Evolutionary conservation across 164 flowering plant genomes (phyloP), one percentile per base, ranked within the genome.

Genomic region (Echeveria elegans): DNA sequence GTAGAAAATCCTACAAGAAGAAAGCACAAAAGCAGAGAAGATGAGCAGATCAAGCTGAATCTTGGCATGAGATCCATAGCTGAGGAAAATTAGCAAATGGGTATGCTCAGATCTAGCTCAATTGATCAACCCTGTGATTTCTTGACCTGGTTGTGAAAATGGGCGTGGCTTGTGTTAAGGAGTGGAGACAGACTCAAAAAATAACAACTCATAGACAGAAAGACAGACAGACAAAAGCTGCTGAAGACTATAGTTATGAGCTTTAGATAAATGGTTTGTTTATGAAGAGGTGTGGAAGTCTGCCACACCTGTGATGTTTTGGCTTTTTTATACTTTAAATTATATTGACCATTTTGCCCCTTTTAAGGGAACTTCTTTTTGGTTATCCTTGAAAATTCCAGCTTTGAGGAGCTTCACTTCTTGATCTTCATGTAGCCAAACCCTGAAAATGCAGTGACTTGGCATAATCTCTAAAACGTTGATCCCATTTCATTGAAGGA

Each of bases 41-140:
- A 56, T 56, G 61, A 56, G 32, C 14, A 56, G 61, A 28, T 9
- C 21, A 56, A 28, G 32, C 19, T 56, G 61, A 56, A 56, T 56
- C 61, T 56, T 12, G 29, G 21, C 2, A 26, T 56, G 31, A 28
- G 61, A 12, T 28, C 32, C 61, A 56, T 56, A 19, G 61, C 21
- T 28, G 61, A 24, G 34, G 61, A 28, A 56, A 56, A 4, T 12
- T 56, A 30, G 59, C 29, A 53, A 21, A 50, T 50, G 56, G 56
- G 56, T 50, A n/a, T 47, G 24, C 56, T 50, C 10, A 50, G 56
- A 50, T 50, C 56, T n/a, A 50, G 59, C 31, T 23, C 59, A 53
- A 28, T 10, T 26, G 0, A 26, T 56, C 32, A 26, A 29, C 32
- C 8, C 19, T 56, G 4, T 6, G 58, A 15, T n/a, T 21, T n/a